phyloP scores from a whole-genome alignment of 495 filamentous ascomycete genomes.

The Pseudoneurospora amorphoporcata region DNA sequence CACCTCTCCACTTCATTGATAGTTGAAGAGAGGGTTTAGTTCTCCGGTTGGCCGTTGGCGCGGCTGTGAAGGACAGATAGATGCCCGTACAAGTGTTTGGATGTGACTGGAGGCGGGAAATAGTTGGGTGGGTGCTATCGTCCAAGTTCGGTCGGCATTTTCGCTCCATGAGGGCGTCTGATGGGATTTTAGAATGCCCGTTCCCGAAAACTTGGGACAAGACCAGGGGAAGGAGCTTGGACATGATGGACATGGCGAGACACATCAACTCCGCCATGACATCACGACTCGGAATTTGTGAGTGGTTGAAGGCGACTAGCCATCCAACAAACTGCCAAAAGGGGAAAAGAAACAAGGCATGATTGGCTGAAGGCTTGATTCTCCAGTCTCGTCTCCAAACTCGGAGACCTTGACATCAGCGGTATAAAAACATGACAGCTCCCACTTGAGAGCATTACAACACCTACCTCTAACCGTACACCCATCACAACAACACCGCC shows the following conservation, averaged over 20 bases:
- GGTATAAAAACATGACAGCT: not conserved
- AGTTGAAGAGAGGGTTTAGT: not conserved
- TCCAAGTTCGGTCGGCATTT: too few relatives aligned
- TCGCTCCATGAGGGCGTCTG: too few relatives aligned
- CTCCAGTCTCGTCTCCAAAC: not conserved
- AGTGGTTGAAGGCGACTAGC: not conserved
- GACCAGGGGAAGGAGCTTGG: too few relatives aligned
- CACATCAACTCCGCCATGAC: not conserved
- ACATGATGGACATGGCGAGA: not conserved
- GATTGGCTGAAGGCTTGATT: not conserved
- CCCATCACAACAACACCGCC: not conserved
- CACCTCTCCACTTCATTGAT: not conserved
- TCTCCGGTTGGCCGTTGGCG: too few relatives aligned
- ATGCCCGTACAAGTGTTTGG: too few relatives aligned
- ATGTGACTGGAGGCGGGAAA: too few relatives aligned
- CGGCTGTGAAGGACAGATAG: too few relatives aligned
- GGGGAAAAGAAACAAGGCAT: not conserved
- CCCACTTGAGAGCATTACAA: not conserved
- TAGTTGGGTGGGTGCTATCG: too few relatives aligned
- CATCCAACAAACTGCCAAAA: not conserved
- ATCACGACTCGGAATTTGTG: not conserved
- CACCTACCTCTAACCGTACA: not conserved
- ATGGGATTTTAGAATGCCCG: too few relatives aligned
- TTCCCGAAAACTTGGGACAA: too few relatives aligned
- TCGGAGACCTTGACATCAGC: not conserved